Conservation (phyloP, 768 basidiomycete species). For the Infundibulicybe gibba region DNA sequence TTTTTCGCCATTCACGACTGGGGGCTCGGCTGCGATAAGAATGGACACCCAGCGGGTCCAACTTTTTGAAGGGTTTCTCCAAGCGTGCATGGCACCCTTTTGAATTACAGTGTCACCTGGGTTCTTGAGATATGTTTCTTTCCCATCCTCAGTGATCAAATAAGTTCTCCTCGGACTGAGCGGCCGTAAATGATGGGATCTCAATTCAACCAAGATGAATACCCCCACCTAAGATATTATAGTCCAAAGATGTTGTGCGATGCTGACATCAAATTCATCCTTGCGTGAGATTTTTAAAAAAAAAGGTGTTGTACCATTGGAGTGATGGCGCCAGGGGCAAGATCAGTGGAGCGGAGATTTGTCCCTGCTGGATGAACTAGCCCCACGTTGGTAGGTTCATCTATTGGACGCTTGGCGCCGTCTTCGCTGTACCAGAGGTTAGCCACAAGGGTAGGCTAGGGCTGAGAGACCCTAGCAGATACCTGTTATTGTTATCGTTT, state of each 20-base stretch:
- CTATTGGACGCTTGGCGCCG: conserved; percentile 38
- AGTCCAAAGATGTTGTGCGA: conserved; percentile 57
- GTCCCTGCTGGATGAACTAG: conserved; percentile 42
- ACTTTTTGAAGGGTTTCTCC: conserved; percentile 50
- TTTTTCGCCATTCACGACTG: conserved; percentile 37
- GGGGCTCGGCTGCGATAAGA: conserved; percentile 53
- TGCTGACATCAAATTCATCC: conserved; percentile 21
- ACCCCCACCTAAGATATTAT: conserved; percentile 52
- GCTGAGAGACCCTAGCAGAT: neutral
- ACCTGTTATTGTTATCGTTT: conserved; percentile 50
- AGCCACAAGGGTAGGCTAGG: neutral
- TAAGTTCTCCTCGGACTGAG: conserved; percentile 50
- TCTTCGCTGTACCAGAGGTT: conserved; percentile 36
- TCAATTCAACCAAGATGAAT: neutral
- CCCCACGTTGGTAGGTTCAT: conserved; percentile 34
- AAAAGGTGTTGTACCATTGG: conserved; percentile 38
- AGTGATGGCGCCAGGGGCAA: conserved; percentile 46
- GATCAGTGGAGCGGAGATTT: conserved; percentile 48
- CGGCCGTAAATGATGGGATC: neutral
- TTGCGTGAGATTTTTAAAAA: neutral
- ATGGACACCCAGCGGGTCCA: conserved; percentile 54
- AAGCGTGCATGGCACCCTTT: conserved; percentile 58
- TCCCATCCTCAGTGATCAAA: conserved; percentile 56
- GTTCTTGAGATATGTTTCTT: conserved; percentile 46
- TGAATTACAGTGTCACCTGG: conserved; percentile 56